Percentiles rank a stretch among this genome's conserved stretches.
These are phyloP conservation scores for Monosporascus sp. DNA, from an alignment of 2,329 filamentous ascomycete genomes.

Conservation along the genomic window DNA sequence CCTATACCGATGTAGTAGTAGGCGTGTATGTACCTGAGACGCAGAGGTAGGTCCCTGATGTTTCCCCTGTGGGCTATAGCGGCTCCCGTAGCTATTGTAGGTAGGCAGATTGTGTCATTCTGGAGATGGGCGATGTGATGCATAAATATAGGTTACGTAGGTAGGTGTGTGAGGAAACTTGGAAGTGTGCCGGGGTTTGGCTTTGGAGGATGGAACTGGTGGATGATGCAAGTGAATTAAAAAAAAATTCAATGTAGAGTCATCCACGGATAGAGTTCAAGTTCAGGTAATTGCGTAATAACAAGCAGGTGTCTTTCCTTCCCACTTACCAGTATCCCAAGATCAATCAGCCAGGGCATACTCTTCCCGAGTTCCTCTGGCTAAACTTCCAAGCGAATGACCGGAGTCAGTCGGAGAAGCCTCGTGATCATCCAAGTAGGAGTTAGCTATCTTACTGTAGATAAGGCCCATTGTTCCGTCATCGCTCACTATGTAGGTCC, in stretches of 20 bases:
- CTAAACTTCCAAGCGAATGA: not conserved
- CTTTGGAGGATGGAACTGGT: not conserved
- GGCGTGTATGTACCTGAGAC: not conserved
- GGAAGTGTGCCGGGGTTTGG: not conserved
- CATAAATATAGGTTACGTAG: not conserved
- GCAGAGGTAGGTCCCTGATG: no score
- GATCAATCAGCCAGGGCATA: not conserved
- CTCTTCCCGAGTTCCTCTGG: no score
- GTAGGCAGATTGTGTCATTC: conserved; percentile 21
- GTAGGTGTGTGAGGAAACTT: not conserved
- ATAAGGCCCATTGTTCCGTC: no score
- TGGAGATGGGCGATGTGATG: conserved; percentile 8
- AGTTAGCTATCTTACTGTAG: not conserved
- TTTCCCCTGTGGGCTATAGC: no score
- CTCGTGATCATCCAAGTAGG: not conserved
- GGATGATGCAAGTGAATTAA: not conserved
- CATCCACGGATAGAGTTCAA: not conserved
- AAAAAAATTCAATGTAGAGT: not conserved
- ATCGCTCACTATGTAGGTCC: no score
- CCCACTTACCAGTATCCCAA: not conserved
- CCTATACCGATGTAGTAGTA: not conserved
- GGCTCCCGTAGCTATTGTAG: no score
- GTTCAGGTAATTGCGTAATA: not conserved
- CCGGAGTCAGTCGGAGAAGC: not conserved
- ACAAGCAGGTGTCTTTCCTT: not conserved